These are phyloP conservation scores for Phoma sp. DNA, from an alignment of 2,329 filamentous ascomycete species.

Conservation along the genomic window DNA sequence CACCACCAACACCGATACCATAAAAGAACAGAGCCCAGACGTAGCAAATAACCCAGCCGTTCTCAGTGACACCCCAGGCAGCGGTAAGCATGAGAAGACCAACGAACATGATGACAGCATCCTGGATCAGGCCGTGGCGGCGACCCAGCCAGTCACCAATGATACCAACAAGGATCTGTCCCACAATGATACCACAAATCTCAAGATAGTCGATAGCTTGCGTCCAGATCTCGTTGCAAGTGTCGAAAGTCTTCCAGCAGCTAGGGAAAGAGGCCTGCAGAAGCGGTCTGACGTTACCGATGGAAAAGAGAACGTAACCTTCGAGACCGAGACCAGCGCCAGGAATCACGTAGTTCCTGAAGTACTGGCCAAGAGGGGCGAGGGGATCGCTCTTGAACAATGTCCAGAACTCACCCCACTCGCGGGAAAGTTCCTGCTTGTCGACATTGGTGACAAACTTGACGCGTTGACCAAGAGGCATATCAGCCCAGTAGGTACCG, in stretches of 20 bases:
- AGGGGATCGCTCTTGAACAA: constrained; percentile 90
- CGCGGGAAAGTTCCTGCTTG: constrained; percentile 69
- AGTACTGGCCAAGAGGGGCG: constrained; percentile 83
- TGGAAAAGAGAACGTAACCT: constrained; percentile 95
- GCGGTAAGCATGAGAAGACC: constrained; percentile 91
- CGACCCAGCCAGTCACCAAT: constrained; percentile 83
- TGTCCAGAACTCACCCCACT: constrained; percentile 69
- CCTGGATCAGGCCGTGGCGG: constrained; percentile 94
- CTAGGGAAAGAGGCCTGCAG: constrained; percentile 75
- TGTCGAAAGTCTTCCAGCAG: constrained; percentile 73
- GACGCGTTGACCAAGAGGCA: constrained; percentile 72
- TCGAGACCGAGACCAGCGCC: constrained; percentile 91
- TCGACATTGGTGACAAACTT: constrained; percentile 79
- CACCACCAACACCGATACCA: constrained; percentile 74
- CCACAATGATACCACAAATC: constrained; percentile 92
- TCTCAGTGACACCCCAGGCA: constrained; percentile 82
- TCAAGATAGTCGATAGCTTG: constrained; percentile 88
- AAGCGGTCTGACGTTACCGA: constrained; percentile 87
- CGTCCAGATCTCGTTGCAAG: constrained; percentile 81
- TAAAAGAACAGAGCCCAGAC: constrained; percentile 95
- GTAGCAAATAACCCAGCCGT: constrained; percentile 98
- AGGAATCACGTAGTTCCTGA: constrained; percentile 88
- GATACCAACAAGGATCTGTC: constrained; percentile 83
- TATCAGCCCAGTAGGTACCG: constrained; percentile 91
- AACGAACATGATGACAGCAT: constrained; percentile 91